These are phyloP conservation scores for Plasmodium falciparum DNA, from an alignment of 169 alveolate species.

Conservation along the genomic window DNA sequence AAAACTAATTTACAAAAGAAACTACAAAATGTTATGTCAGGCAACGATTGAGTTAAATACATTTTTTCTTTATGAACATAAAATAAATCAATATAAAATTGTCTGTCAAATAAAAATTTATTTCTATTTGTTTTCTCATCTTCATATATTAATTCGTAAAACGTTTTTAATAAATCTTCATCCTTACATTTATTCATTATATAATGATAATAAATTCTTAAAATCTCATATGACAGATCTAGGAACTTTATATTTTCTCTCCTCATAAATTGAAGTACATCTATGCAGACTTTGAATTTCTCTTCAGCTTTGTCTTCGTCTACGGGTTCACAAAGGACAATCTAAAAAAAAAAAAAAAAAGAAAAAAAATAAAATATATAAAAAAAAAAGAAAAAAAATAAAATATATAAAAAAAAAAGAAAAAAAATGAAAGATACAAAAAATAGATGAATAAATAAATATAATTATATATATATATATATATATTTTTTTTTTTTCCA, in stretches of 20 bases:
- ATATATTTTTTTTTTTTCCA: neutral
- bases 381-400: too few species aligned
- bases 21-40: conserved; percentile 16
- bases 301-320: neutral
- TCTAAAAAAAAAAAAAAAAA: neutral
- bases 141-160: conserved; percentile 18
- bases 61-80: conserved; percentile 26
- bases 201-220: conserved; percentile 14
- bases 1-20: conserved; percentile 10
- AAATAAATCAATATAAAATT: conserved; percentile 31
- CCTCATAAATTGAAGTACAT: conserved; percentile 39
- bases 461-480: neutral
- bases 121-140: neutral
- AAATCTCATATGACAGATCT: neutral
- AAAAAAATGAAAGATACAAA: neutral
- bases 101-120: conserved; percentile 14
- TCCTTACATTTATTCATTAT: neutral
- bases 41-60: neutral
- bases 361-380: too few species aligned
- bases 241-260: conserved; percentile 5
- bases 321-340: neutral
- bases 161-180: conserved; percentile 1
- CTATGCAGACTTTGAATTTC: conserved; percentile 16
- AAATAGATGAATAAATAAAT: too few species aligned
- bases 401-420: neutral